Conservation (phyloP, 1,139 yeast species). For the Suhomyces guaymorum region DNA sequence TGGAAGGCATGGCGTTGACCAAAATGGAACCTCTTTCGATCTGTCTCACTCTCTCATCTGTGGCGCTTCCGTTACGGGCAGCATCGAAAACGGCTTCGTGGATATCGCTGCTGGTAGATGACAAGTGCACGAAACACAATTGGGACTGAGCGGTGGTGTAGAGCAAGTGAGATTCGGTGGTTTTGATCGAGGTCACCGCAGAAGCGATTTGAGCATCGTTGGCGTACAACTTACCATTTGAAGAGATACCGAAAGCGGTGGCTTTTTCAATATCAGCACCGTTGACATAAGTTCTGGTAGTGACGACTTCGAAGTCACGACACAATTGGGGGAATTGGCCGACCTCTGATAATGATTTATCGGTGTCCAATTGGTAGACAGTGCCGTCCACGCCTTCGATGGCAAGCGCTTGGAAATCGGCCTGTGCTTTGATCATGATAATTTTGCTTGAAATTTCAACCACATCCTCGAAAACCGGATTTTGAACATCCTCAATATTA, state of each 20-base stretch:
- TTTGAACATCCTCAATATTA: slow-evolving; percentile 38
- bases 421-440: slow-evolving; percentile 56
- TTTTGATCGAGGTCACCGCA: slow-evolving; percentile 79
- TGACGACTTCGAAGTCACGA: slow-evolving; percentile 56
- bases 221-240: slow-evolving; percentile 72
- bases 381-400: slow-evolving; percentile 68
- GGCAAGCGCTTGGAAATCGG: slow-evolving; percentile 54
- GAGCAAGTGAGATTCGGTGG: slow-evolving; percentile 71
- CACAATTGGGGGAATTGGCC: slow-evolving; percentile 70
- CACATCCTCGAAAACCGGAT: slow-evolving; percentile 43
- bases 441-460: slow-evolving; percentile 51
- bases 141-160: slow-evolving; percentile 89
- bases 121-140: slow-evolving; percentile 78
- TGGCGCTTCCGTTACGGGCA: slow-evolving; percentile 21
- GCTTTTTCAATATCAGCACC: slow-evolving; percentile 24
- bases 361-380: slow-evolving; percentile 43
- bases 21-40: slow-evolving; percentile 89
- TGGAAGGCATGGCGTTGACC: slow-evolving; percentile 80
- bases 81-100: slow-evolving; percentile 19
- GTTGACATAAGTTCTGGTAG: slow-evolving; percentile 19
- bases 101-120: slow-evolving; percentile 31
- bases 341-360: slow-evolving; percentile 29
- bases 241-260: slow-evolving; percentile 69
- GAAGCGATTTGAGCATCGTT: slow-evolving; percentile 62
- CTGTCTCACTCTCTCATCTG: slow-evolving; percentile 83